phyloP scores from a whole-genome alignment of 768 basidiomycete species.

The Termitomyces sp. region DNA sequence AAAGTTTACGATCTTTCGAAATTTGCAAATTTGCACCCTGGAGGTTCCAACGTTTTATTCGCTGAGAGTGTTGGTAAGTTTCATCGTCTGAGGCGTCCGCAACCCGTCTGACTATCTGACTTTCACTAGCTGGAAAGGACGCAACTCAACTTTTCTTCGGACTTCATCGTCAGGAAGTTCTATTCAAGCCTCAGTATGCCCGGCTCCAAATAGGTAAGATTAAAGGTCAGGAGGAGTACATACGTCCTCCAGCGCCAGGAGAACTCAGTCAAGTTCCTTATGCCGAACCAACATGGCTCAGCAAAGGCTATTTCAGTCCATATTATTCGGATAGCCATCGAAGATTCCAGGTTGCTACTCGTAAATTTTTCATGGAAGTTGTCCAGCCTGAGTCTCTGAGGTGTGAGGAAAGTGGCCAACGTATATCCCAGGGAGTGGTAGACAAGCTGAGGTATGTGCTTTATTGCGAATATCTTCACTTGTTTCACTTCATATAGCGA shows the following conservation, averaged over 20 bases:
- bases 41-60: slow-evolving; percentile 73
- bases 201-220: slow-evolving; percentile 67
- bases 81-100: neutral
- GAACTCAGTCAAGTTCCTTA: slow-evolving; percentile 78
- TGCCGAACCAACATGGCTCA: slow-evolving; percentile 83
- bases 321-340: slow-evolving; percentile 78
- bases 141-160: slow-evolving; percentile 82
- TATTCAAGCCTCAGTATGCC: slow-evolving; percentile 68
- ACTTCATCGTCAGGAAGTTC: slow-evolving; percentile 79
- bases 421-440: slow-evolving; percentile 79
- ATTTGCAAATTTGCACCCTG: slow-evolving; percentile 83
- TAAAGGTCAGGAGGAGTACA: slow-evolving; percentile 49
- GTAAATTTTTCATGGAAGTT: slow-evolving; percentile 74
- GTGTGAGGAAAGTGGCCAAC: slow-evolving; percentile 87
- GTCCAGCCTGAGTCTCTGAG: slow-evolving; percentile 69
- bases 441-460: slow-evolving; percentile 69
- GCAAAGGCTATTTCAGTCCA: slow-evolving; percentile 61
- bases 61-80: slow-evolving; percentile 61
- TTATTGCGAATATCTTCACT: neutral
- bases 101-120: neutral
- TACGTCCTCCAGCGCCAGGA: slow-evolving; percentile 55
- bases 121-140: slow-evolving; percentile 59
- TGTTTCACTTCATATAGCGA: slow-evolving; percentile 39
- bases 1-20: slow-evolving; percentile 80
- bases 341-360: slow-evolving; percentile 69